These are phyloP conservation scores for Mucor indicus DNA, from an alignment of 371 early-diverging fungal species.

Conservation along the genomic window DNA sequence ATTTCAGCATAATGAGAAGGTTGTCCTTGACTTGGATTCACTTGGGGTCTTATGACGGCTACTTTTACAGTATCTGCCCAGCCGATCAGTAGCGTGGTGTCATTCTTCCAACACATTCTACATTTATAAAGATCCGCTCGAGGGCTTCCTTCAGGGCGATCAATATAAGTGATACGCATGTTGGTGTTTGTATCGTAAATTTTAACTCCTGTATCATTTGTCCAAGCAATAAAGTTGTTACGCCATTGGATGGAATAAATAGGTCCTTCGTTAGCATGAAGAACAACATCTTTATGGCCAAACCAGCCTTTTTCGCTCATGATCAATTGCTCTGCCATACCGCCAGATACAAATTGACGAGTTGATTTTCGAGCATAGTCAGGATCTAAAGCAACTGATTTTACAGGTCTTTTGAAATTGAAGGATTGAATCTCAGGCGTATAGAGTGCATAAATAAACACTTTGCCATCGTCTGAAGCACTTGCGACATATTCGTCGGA, in stretches of 20 bases:
- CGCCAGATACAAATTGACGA: conserved; percentile 85
- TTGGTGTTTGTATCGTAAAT: conserved; percentile 73
- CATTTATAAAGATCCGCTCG: conserved; percentile 86
- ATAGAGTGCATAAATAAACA: conserved; percentile 74
- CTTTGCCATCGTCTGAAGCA: conserved; percentile 92
- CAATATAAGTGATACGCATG: conserved; percentile 80
- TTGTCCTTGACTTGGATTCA: conserved; percentile 43
- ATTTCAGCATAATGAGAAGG: conserved; percentile 76
- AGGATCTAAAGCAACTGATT: conserved; percentile 88
- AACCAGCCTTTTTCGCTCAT: conserved; percentile 72
- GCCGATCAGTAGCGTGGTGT: conserved; percentile 75
- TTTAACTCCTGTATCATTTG: conserved; percentile 86
- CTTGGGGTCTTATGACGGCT: conserved; percentile 57
- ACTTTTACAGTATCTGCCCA: conserved; percentile 94
- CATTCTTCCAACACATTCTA: conserved; percentile 83
- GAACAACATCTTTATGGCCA: conserved; percentile 67
- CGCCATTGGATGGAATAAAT: conserved; percentile 86
- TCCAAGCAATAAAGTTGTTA: conserved; percentile 86
- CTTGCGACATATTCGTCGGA: conserved; percentile 88
- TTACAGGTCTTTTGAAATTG: conserved; percentile 85
- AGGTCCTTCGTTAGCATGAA: conserved; percentile 87
- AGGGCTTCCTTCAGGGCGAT: conserved; percentile 75
- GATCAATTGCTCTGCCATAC: conserved; percentile 82
- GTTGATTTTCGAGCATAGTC: conserved; percentile 70
- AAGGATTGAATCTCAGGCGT: conserved; percentile 55